Percentiles rank a stretch among this genome's conserved stretches.
These are phyloP conservation scores for Cephaloascus albidus DNA, from an alignment of 805 yeast genomes.

Conservation along the genomic window DNA sequence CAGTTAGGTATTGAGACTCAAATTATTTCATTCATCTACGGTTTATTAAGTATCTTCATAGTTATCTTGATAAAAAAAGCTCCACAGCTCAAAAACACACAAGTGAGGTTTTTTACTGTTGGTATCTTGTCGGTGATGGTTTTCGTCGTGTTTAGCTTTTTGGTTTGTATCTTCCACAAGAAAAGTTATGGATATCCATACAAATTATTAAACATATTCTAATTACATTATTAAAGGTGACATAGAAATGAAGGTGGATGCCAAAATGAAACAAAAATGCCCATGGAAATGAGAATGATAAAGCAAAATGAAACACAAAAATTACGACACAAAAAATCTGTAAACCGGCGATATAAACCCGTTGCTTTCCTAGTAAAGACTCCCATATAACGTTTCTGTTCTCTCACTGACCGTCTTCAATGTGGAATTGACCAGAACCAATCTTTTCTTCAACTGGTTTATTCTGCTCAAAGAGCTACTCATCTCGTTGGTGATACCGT, in stretches of 20 bases:
- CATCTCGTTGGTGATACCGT: conserved; percentile 11
- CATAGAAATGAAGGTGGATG: too few species aligned
- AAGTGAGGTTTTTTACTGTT: conserved; percentile 40
- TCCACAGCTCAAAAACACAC: conserved; percentile 35
- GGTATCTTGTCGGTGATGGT: conserved; percentile 31
- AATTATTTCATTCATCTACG: conserved; percentile 66
- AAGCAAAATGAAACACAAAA: too few species aligned
- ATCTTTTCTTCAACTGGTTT: conserved; percentile 19
- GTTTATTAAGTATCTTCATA: conserved; percentile 49
- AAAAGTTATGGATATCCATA: conserved; percentile 78
- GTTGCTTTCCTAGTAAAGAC: conserved; percentile 5
- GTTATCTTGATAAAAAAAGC: conserved; percentile 50
- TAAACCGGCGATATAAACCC: too few species aligned
- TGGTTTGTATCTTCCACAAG: conserved; percentile 55
- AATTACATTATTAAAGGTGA: too few species aligned
- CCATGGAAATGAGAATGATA: too few species aligned
- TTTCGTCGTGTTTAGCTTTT: conserved; percentile 50
- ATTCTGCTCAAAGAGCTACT: conserved; percentile 12
- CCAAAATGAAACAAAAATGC: too few species aligned
- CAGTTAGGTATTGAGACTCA: conserved; percentile 91
- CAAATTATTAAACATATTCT: conserved; percentile 27
- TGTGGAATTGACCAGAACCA: conserved; percentile 16
- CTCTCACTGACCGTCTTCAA: conserved; percentile 26
- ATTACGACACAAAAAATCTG: too few species aligned
- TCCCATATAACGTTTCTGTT: conserved; percentile 14